phyloP scores from a whole-genome alignment of 208 protist species.

The Trypanosoma avium region DNA sequence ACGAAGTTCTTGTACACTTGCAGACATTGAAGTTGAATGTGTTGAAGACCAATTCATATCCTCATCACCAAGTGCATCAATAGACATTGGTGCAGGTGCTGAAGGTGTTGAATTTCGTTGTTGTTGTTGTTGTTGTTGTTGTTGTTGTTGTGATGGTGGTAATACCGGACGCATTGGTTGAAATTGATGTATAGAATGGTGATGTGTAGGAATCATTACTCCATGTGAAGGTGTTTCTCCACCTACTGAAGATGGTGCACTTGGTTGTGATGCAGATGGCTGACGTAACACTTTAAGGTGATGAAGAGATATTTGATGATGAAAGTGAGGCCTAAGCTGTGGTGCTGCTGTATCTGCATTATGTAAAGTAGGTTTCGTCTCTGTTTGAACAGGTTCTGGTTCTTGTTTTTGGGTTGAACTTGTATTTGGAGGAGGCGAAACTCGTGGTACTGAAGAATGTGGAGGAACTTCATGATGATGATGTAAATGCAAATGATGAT shows the following conservation, averaged over 20 bases:
- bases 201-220: conserved; percentile 27
- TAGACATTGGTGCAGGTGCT: conserved; percentile 29
- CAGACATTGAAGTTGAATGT: not conserved
- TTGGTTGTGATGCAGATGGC: conserved; percentile 1
- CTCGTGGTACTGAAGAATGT: conserved; percentile 4
- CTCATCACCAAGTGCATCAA: conserved; percentile 31
- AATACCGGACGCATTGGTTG: conserved; percentile 22
- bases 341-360: conserved; percentile 15
- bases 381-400: conserved; percentile 4
- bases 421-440: conserved; percentile 7
- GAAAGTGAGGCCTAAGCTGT: conserved; percentile 19
- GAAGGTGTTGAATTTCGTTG: conserved; percentile 13
- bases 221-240: conserved; percentile 11
- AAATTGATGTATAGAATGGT: conserved; percentile 31
- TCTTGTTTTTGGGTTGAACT: conserved; percentile 11
- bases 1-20: conserved; percentile 16
- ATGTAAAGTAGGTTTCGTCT: conserved; percentile 12
- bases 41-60: conserved; percentile 27
- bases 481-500: not conserved
- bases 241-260: conserved; percentile 18
- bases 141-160: not conserved
- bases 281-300: conserved; percentile 12
- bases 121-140: conserved; percentile 20
- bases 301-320: conserved; percentile 23
- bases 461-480: conserved; percentile 28